Conservation (phyloP, 129 eudicot species). For the Flaveria linearis region DNA sequence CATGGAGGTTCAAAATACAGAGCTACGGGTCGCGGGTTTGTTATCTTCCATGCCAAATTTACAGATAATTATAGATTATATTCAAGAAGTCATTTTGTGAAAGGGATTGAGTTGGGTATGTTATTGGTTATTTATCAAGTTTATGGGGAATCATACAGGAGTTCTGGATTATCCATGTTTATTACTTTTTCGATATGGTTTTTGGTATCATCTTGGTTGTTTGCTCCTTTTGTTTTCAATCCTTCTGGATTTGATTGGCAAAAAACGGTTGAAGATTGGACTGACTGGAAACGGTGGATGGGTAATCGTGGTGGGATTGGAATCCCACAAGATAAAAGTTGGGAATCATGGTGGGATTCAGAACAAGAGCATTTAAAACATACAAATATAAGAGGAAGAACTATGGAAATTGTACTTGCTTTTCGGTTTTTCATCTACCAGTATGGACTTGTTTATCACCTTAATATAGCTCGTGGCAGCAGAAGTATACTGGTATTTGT, state of each 20-base stretch:
- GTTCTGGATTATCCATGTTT: conserved; percentile 57
- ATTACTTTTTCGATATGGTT: conserved; percentile 89
- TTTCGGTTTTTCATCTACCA: conserved; percentile 83
- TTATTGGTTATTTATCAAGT: conserved; percentile 69
- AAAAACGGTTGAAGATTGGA: conserved; percentile 95
- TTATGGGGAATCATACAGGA: conserved; percentile 62
- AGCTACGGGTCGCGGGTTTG: conserved; percentile 98
- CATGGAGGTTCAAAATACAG: conserved; percentile 94
- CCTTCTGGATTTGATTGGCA: conserved; percentile 98
- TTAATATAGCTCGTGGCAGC: conserved; percentile 72
- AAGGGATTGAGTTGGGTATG: conserved; percentile 74
- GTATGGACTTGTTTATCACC: conserved; percentile 91
- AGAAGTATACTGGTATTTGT: conserved; percentile 56
- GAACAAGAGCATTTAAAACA: conserved; percentile 80
- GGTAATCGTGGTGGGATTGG: conserved; percentile 92
- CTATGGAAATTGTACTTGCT: conserved; percentile 70
- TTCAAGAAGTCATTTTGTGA: conserved; percentile 90
- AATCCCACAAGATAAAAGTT: conserved; percentile 75
- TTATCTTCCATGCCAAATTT: conserved; percentile 84
- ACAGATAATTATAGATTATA: conserved; percentile 83
- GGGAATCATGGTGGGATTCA: conserved; percentile 98
- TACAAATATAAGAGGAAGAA: conserved; percentile 68
- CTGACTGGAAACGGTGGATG: conserved; percentile 98
- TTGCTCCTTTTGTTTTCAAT: conserved; percentile 95
- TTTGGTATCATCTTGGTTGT: conserved; percentile 81